A percentile compares a stretch with the other conserved stretches of the same genome.
These are phyloP conservation scores for Eimeria praecox DNA, from an alignment of 169 alveolate genomes.

Conservation along the genomic window DNA sequence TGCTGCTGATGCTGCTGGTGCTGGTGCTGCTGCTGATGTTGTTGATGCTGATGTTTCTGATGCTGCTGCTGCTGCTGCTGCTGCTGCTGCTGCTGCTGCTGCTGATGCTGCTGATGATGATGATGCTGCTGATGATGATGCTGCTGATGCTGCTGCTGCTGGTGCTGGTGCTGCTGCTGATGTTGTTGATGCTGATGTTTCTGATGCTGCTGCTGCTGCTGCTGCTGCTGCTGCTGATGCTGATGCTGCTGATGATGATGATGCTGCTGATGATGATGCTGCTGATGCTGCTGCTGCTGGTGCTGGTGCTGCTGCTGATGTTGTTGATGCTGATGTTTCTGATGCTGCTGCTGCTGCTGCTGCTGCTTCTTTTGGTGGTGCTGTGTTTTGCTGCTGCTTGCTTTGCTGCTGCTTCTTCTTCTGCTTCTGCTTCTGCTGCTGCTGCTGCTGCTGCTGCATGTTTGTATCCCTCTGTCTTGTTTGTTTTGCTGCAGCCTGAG, in stretches of 20 bases:
- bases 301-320: not conserved
- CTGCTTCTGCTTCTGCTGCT: not conserved
- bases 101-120: too few species aligned
- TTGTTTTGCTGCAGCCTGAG: constrained; percentile 52
- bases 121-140: not conserved
- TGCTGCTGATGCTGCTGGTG: not conserved
- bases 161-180: constrained; percentile 7
- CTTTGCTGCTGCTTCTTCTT: not conserved
- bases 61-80: not conserved
- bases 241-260: constrained; percentile 26
- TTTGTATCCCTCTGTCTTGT: not conserved
- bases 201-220: constrained; percentile 11
- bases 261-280: too few species aligned
- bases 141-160: not conserved
- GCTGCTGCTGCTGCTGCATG: not conserved
- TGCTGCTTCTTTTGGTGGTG: not conserved
- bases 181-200: too few species aligned
- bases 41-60: not conserved
- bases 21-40: too few species aligned
- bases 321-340: not conserved
- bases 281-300: not conserved
- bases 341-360: too few species aligned
- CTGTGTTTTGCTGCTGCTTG: too few species aligned
- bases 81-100: not conserved
- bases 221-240: not conserved